Evolutionary conservation across 345 rosid genomes (phyloP), one percentile per base, ranked within the genome.

Genomic region (Populus deltoides): DNA sequence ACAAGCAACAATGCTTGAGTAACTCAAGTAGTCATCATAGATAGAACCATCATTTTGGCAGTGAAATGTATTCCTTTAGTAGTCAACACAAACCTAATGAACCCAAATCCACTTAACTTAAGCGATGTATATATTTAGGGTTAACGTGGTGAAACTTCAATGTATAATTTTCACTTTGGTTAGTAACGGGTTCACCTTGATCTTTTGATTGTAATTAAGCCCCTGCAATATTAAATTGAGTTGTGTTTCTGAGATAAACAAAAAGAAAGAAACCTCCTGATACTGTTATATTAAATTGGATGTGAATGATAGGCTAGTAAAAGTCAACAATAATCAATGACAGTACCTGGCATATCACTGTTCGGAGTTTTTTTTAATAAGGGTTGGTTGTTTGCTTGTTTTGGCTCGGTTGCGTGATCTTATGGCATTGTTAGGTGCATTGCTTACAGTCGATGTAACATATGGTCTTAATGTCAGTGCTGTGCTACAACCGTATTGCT

Each of bases 321-420:
- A 18, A 67, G 70, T 31, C 41, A 67, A 67, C 25, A 67, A 1
- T 27, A 18, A 67, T 18, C 70, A 33, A 39, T 33, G 70, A 55
- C 70, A 66, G 22, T 18, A 31, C 70, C 13, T 16, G 70, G 6
- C 70, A 67, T 8, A 59, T 67, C 24, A 67, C 70, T 67, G 12
- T 31, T 5, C 38, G 31, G 4, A 38, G 61, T 27, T 16, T 8
- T 10, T 43, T 47, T 27, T 53, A 8, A 16, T 24, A 78, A 66
- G 70, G 25, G 79, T 74, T 77, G 59, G 79, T 75, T 81, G 80
- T 73, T 33, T 65, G 71, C 41, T 77, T 72, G 79, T 17, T 72
- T 71, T 76, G 57, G 24, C 24, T 29, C 74, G 51, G 81, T 83
- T 83, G 86, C 86, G 84, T 85, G 89, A 85, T 85, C 81, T 75